Evolutionary conservation across 805 yeast species (phyloP).

Genomic region (Zygosaccharomyces rouxii): DNA sequence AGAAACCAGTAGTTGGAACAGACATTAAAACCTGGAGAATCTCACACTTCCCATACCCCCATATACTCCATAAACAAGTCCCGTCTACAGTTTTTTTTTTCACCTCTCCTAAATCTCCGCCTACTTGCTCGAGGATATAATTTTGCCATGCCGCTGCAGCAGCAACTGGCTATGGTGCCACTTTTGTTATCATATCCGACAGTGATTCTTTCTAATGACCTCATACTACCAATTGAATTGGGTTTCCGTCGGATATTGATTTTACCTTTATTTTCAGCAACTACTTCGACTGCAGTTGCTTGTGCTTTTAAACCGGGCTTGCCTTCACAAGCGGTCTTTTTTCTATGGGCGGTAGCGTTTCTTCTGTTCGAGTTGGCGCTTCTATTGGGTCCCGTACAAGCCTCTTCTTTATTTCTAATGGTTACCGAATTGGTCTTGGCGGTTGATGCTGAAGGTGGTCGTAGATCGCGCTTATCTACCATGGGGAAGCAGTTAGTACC

Average conservation of each 20-base stretch:
- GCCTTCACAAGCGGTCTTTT: background rate
- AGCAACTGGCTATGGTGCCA: slow-evolving; percentile 27
- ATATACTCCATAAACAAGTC: background rate
- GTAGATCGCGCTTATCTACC: background rate
- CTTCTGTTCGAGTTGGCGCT: background rate
- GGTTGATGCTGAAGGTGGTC: slow-evolving; percentile 1
- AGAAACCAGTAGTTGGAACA: background rate
- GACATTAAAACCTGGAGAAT: background rate
- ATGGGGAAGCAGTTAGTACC: background rate
- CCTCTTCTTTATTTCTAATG: background rate
- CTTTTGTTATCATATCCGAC: slow-evolving; percentile 33
- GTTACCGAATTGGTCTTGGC: background rate
- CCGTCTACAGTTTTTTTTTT: background rate
- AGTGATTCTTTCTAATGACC: slow-evolving; percentile 28
- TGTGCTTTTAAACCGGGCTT: slow-evolving; percentile 6
- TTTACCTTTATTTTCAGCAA: slow-evolving; percentile 24
- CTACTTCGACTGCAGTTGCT: slow-evolving; percentile 15
- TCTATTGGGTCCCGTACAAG: slow-evolving; percentile 2
- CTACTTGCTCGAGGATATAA: background rate
- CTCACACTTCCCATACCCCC: background rate
- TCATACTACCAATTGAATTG: slow-evolving; percentile 20
- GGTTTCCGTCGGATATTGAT: slow-evolving; percentile 11
- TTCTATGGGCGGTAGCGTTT: slow-evolving; percentile 2
- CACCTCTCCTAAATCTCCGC: background rate
- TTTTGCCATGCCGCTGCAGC: slow-evolving; percentile 11